phyloP scores from a whole-genome alignment of 1,139 yeast genomes.

The Yamadazyma sp. region DNA sequence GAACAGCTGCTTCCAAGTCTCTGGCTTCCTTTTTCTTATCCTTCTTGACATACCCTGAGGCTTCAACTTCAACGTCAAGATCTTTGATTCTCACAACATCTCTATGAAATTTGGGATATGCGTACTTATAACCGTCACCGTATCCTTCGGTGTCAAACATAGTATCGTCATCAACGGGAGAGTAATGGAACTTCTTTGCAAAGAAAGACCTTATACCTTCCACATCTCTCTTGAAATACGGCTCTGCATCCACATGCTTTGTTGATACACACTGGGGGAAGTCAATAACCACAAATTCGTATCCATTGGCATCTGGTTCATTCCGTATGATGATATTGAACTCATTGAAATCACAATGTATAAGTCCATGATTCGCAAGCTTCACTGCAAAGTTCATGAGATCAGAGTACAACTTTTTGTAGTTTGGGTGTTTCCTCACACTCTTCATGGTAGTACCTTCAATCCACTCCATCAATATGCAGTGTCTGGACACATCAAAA shows the following conservation, averaged over 20 bases:
- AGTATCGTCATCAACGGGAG: constrained; percentile 59
- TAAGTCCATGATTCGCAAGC: constrained; percentile 82
- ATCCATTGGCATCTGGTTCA: constrained; percentile 54
- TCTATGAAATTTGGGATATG: constrained; percentile 76
- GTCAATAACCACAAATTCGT: constrained; percentile 85
- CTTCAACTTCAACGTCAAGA: constrained; percentile 81
- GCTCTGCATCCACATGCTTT: constrained; percentile 84
- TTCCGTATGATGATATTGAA: constrained; percentile 87
- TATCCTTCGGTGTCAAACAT: constrained; percentile 77
- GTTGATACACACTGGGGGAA: constrained; percentile 97
- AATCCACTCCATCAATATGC: constrained; percentile 88
- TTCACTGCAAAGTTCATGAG: constrained; percentile 84
- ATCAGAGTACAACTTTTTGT: constrained; percentile 72
- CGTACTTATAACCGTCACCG: constrained; percentile 76
- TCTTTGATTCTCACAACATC: constrained; percentile 70
- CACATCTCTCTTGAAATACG: constrained; percentile 88
- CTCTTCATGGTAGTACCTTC: constrained; percentile 89
- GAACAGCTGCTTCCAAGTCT: constrained; percentile 75
- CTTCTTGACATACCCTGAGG: constrained; percentile 87
- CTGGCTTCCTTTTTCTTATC: constrained; percentile 47
- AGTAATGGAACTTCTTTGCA: constrained; percentile 71
- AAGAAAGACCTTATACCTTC: constrained; percentile 85
- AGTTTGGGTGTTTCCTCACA: constrained; percentile 64
- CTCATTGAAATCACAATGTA: constrained; percentile 97
- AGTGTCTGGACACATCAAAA: constrained; percentile 85